These are phyloP conservation scores for Zymoseptoria pseudotritici DNA, from an alignment of 2,329 filamentous ascomycete species.

Conservation along the genomic window DNA sequence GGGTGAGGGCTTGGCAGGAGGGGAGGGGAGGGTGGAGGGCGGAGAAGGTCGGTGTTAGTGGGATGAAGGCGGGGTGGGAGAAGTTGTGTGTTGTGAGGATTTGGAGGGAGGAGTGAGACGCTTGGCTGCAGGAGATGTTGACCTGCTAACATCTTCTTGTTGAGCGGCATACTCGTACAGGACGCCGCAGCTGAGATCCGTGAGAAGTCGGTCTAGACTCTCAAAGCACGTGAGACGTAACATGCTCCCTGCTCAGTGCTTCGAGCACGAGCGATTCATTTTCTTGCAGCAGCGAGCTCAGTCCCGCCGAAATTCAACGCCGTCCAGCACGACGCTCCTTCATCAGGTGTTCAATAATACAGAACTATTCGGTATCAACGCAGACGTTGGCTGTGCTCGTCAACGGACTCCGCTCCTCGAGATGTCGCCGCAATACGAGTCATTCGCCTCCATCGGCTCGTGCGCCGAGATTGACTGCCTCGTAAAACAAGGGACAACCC, in stretches of 20 bases:
- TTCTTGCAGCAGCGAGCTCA: neutral
- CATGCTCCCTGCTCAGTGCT: neutral
- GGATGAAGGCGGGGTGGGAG: conserved; percentile 88
- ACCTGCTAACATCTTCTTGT: too few species aligned
- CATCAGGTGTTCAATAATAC: too few species aligned
- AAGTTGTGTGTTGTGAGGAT: conserved; percentile 83
- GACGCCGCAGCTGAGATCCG: too few species aligned
- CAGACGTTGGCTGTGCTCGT: too few species aligned
- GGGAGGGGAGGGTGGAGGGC: conserved; percentile 53
- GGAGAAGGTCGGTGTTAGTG: conserved; percentile 72
- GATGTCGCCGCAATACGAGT: neutral
- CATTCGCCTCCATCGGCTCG: neutral
- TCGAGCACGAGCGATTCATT: neutral
- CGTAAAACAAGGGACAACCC: neutral
- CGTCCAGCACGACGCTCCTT: too few species aligned
- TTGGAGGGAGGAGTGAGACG: conserved; percentile 47
- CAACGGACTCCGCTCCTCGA: neutral
- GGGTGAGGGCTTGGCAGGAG: too few species aligned
- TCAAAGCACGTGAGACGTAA: neutral
- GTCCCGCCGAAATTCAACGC: too few species aligned
- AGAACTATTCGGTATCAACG: neutral
- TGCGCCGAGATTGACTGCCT: neutral
- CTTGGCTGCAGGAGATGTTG: too few species aligned
- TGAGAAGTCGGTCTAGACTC: neutral
- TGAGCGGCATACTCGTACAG: too few species aligned